These are phyloP conservation scores for Globisporangium splendens DNA, from an alignment of 352 stramenopile genomes.

Conservation along the genomic window DNA sequence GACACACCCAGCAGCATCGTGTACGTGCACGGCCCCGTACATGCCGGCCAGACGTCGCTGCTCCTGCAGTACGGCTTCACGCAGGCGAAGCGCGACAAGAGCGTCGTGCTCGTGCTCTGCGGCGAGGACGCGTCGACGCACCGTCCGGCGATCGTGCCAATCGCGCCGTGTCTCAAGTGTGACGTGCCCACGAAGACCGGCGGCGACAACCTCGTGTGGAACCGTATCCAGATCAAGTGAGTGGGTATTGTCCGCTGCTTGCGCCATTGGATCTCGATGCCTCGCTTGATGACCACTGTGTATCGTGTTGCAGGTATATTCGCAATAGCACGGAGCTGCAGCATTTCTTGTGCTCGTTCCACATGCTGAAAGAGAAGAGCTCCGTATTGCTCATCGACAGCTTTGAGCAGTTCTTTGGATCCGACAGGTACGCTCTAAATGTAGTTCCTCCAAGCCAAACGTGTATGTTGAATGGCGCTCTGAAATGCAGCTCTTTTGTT, in stretches of 20 bases:
- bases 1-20: conserved; percentile 19
- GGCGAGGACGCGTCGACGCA: conserved; percentile 23
- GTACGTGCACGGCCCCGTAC: conserved; percentile 40
- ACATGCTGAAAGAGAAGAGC: conserved; percentile 37
- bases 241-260: neutral
- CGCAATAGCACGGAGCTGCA: conserved; percentile 40
- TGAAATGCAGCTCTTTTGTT: conserved; percentile 2
- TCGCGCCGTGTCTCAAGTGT: conserved; percentile 42
- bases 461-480: neutral
- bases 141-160: conserved; percentile 23
- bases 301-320: conserved; percentile 37
- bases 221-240: conserved; percentile 65
- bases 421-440: conserved; percentile 20
- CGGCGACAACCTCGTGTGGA: conserved; percentile 41
- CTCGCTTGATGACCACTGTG: neutral
- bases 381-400: conserved; percentile 55
- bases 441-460: neutral
- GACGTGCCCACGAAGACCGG: conserved; percentile 39
- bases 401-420: conserved; percentile 55
- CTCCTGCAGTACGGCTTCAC: conserved; percentile 66
- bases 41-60: conserved; percentile 52
- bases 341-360: conserved; percentile 56
- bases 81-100: conserved; percentile 31
- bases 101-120: conserved; percentile 50
- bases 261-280: neutral